Evolutionary conservation across 2,329 filamentous ascomycete genomes (phyloP).

Genomic region (Paraphoma sp.): DNA sequence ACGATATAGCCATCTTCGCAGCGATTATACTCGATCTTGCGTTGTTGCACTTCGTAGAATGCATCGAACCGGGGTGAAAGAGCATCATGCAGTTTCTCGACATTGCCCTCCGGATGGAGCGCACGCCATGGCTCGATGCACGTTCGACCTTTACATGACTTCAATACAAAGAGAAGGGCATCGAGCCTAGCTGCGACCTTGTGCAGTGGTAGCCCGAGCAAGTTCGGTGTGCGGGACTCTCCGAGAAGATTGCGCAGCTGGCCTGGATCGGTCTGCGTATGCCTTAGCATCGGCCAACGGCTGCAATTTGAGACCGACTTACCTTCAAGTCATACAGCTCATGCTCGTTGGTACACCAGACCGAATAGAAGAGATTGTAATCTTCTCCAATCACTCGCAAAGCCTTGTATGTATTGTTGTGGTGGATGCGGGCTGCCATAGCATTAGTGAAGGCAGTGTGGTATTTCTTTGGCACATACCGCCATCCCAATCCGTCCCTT

Average conservation of each 20-base stretch:
- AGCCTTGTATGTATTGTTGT: conserved; percentile 67
- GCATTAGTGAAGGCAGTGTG: background rate
- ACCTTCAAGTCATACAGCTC: conserved; percentile 70
- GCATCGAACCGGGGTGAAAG: conserved; percentile 56
- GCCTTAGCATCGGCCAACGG: background rate
- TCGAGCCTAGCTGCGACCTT: conserved; percentile 52
- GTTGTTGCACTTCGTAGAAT: conserved; percentile 60
- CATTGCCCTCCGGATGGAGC: conserved; percentile 62
- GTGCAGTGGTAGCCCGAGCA: conserved; percentile 15
- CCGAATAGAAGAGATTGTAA: conserved; percentile 70
- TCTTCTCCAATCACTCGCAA: conserved; percentile 60
- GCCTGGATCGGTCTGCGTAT: background rate
- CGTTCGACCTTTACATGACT: conserved; percentile 63
- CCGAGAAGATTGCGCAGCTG: background rate
- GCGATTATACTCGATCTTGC: conserved; percentile 59
- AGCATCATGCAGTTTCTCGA: conserved; percentile 60
- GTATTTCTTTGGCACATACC: background rate
- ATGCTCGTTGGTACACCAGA: conserved; percentile 73
- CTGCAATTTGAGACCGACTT: background rate
- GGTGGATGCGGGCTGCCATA: conserved; percentile 3
- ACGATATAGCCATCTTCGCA: conserved; percentile 65
- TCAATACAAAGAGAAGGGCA: conserved; percentile 65
- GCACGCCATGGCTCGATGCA: conserved; percentile 65
- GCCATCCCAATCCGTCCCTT: conserved; percentile 18
- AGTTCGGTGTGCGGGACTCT: background rate